Percentiles rank a stretch among this genome's conserved stretches.
Evolutionary conservation across 176 grass and related monocot genomes (phyloP).

Genomic region (Neostapfia colusana): DNA sequence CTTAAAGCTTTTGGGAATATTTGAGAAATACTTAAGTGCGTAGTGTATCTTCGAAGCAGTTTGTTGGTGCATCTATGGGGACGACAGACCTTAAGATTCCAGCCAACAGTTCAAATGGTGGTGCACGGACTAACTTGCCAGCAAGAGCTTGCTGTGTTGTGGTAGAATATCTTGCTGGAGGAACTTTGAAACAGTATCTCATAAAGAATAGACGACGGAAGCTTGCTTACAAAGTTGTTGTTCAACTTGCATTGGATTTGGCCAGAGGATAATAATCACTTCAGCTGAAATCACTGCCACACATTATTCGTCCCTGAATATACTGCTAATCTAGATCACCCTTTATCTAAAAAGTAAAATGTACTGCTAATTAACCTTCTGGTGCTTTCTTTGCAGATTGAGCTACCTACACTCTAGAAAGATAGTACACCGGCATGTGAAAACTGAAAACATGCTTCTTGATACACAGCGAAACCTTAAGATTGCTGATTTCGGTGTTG

Average conservation of each 20-base stretch:
- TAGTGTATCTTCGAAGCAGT: constrained; percentile 49
- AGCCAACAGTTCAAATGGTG: constrained; percentile 46
- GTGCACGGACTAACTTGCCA: constrained; percentile 50
- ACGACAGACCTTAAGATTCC: constrained; percentile 81
- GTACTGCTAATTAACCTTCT: no score
- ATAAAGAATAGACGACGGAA: constrained; percentile 72
- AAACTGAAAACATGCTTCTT: constrained; percentile 99
- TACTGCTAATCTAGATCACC: background rate
- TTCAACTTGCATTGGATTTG: constrained; percentile 87
- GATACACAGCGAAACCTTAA: constrained; percentile 78
- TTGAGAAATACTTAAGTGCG: constrained; percentile 17
- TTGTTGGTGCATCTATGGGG: constrained; percentile 93
- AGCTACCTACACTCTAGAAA: constrained; percentile 92
- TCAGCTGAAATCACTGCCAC: background rate
- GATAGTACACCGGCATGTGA: constrained; percentile 77
- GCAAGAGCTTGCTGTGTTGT: constrained; percentile 87
- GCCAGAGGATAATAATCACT: constrained; percentile 73
- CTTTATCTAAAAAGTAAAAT: no score
- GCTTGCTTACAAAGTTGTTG: constrained; percentile 76
- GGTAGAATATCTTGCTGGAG: constrained; percentile 86
- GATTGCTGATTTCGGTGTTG: constrained; percentile 95
- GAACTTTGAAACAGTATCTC: constrained; percentile 83
- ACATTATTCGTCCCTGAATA: constrained; percentile 16
- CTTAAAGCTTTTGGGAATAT: constrained; percentile 9
- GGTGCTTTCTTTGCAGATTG: constrained; percentile 39